Evolutionary conservation across 108 stramenopile species (phyloP), one percentile per base, ranked within the genome.

Genomic region (Pseudonitzschia multiseries): DNA sequence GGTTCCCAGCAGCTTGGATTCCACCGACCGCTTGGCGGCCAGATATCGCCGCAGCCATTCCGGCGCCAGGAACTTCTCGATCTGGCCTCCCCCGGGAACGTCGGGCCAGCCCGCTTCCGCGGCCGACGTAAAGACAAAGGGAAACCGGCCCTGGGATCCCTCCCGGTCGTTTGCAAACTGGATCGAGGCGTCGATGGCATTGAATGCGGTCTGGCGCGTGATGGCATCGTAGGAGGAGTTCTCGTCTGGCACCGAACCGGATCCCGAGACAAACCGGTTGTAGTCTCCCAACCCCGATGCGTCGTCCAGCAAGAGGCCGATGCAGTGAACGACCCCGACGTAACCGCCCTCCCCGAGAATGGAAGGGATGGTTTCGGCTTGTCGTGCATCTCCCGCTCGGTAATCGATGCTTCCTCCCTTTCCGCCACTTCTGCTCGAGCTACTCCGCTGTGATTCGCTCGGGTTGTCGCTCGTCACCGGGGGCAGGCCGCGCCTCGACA

Each of bases 21-120:
- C 93, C 54, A 94, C 93, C 10, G 78, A 74, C 18, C 93, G 84
- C 74, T 94, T 94, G 20, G 93, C 93, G 10, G 48, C 67, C 20
- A 94, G 61, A 65, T 94, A 94, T 24, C 84, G 77, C 32, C 74
- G 68, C 63, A 94, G 74, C 87, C 87, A 94, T 31, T 84, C 86
- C 8, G 93, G 93, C 13, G 93, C 90, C 57, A 91, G 62, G 32
- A 71, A 66, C 42, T 81, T 57, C 65, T 94, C 90, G 8, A 94
- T 70, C 17, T 72, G 67, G 15, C 61, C 26, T 31, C 93, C 93
- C 50, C 86, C 84, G 12, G 86, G 48, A 29, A 91, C 80, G 51
- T 94, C 90, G 2, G 90, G 89, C 93, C 93, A 94, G 41, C 93
- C 93, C 0, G 90, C 89, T 82, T 94, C 93, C 24, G 93, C 93